These are phyloP conservation scores for Dactylis glomerata DNA, from an alignment of 176 grass and related monocot species.

Conservation along the genomic window DNA sequence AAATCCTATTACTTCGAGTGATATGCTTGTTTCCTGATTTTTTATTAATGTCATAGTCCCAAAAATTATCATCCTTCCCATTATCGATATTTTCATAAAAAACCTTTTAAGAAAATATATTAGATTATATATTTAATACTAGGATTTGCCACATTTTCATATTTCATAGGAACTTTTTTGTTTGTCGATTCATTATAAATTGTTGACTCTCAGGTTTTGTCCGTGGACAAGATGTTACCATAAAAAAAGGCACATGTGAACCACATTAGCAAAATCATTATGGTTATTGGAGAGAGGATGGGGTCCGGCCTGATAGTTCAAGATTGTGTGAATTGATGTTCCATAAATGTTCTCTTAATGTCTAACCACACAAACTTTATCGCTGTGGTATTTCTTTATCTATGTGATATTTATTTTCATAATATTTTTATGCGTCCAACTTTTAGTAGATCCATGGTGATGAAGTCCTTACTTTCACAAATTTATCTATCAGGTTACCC, in stretches of 20 bases:
- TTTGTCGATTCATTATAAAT: not conserved
- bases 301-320: not conserved
- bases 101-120: not conserved
- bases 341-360: too few relatives aligned
- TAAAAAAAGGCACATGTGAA: not conserved
- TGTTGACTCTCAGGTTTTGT: not conserved
- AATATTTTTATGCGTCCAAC: not conserved
- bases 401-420: not conserved
- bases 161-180: not conserved
- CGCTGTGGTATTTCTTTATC: not conserved
- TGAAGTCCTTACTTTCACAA: not conserved
- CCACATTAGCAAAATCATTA: not conserved
- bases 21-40: not conserved
- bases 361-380: not conserved
- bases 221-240: not conserved
- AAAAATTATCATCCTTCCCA: not conserved
- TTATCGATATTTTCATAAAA: not conserved
- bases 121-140: not conserved
- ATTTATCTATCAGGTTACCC: not conserved
- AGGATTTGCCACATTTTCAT: not conserved
- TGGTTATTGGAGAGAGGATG: not conserved
- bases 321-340: not conserved
- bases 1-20: too few relatives aligned
- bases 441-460: not conserved
- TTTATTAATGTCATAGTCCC: not conserved